Evolutionary conservation across 2,329 filamentous ascomycete genomes (phyloP), one percentile per base, ranked within the genome.

Genomic region (Trichoderma hamatum): DNA sequence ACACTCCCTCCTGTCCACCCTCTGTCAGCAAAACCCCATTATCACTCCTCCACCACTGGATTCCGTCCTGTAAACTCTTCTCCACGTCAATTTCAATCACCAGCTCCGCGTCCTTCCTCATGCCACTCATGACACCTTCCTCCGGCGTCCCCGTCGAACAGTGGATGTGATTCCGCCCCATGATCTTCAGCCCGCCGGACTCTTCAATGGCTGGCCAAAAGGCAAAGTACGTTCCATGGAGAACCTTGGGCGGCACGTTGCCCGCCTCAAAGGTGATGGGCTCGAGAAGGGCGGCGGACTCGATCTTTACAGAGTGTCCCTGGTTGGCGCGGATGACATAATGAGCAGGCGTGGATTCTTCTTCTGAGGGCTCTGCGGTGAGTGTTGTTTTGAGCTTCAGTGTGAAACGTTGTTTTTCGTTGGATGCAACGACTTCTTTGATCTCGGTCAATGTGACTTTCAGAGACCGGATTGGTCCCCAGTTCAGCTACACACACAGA

Each of bases 281-380:
- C 24, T 84, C 85, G 3, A 97, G 86, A 2, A 96, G 85, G 0
- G 86, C 86, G 58, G 90, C 88, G n/a, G 88, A 88, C 32, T 92
- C 90, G 43, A 89, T 82, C 75, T 89, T 88, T 76, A 99, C 92
- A 74, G 89, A 93, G 83, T 98, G 96, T 67, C 96, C 96, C 82
- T 98, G 96, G 76, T 96, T 97, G 32, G 96, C 96, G 75, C 96
- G 93, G 81, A 99, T 97, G 36, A 96, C 85, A 83, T 90, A 97
- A 78, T 91, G 85, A 0, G 84, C 79, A 0, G 92, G 85, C 61
- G 91, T 83, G 10, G 77, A 76, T 24, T 78, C 77, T 21, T 74
- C 71, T 13, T 67, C 59, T 4, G 67, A 75, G 2, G 75, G 73
- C 66, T 76, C 75, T 51, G 74, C 74, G 19, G 69, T 68, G 10